Evolutionary conservation across 2,329 filamentous ascomycete genomes (phyloP).

Genomic region (Aspergillus sp.): DNA sequence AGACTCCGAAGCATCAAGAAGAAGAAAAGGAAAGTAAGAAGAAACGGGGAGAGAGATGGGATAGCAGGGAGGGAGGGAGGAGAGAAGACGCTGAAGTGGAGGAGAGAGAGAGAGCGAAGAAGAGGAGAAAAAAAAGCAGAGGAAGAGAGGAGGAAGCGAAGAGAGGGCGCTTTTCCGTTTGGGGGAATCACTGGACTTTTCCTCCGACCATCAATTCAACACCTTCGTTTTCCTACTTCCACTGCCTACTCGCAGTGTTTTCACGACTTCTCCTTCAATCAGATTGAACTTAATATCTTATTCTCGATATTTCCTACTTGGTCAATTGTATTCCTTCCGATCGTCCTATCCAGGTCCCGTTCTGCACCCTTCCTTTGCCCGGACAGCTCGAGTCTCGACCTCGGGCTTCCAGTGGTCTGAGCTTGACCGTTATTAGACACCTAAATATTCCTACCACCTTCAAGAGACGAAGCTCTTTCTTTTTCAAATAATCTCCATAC

Average conservation of each 20-base stretch:
- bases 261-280: neutral
- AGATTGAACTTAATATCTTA: too few species aligned
- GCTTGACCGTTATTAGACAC: slow-evolving; percentile 6
- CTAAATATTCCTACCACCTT: slow-evolving; percentile 7
- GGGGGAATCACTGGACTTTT: slow-evolving; percentile 17
- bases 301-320: neutral
- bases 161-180: slow-evolving; percentile 22
- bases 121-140: slow-evolving; percentile 1
- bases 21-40: slow-evolving; percentile 20
- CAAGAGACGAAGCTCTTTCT: neutral
- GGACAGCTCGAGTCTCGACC: slow-evolving; percentile 1
- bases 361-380: neutral
- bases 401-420: slow-evolving; percentile 5
- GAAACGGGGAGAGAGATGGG: slow-evolving; percentile 15
- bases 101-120: slow-evolving; percentile 8
- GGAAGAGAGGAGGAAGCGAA: slow-evolving; percentile 14
- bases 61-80: slow-evolving; percentile 15
- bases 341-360: too few species aligned
- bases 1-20: slow-evolving; percentile 27
- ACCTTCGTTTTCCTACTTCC: neutral
- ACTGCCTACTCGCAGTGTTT: neutral
- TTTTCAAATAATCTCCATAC: too few species aligned
- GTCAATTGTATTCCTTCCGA: neutral
- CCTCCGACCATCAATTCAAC: slow-evolving; percentile 3
- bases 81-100: slow-evolving; percentile 12